Base-by-base conservation (phyloP, 495 filamentous ascomycete genomes). In the Hypoxylon trugodes region DNA sequence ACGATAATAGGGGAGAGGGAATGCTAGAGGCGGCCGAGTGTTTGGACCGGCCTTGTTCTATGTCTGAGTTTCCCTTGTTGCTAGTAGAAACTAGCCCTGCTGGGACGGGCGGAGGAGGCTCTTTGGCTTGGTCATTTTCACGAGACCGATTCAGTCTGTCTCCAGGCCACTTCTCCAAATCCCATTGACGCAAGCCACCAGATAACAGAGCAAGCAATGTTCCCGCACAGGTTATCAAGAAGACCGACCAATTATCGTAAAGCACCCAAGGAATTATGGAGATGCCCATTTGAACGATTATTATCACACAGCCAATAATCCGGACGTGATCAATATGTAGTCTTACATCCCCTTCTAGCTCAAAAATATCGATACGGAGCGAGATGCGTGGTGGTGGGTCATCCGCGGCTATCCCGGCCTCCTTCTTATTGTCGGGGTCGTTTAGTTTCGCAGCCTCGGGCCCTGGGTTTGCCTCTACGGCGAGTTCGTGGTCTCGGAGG, bases 111-210 rank as follows among this genome's bases (percentile, higher is more conserved):
- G n/a, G n/a, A n/a, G n/a, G n/a, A n/a, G n/a, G n/a, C n/a, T n/a
- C n/a, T n/a, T n/a, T n/a, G n/a, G n/a, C n/a, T n/a, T n/a, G n/a
- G n/a, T n/a, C n/a, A n/a, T n/a, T n/a, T n/a, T n/a, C n/a, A n/a
- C n/a, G n/a, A n/a, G n/a, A n/a, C n/a, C n/a, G n/a, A n/a, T n/a
- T n/a, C n/a, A n/a, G n/a, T n/a, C n/a, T n/a, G n/a, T n/a, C n/a
- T n/a, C n/a, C n/a, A n/a, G n/a, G n/a, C 77, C 78, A 81, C 63
- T 82, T 84, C 71, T 86, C 83, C n/a, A 64, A 47, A 22, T 50
- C 63, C 82, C 80, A 86, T 49, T 86, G 81, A 4, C 73, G 73
- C 12, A 83, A 46, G 1, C 57, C 38, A 0, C 76, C 81, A 0
- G 72, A 66, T 1, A 64, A 35, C 13, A 76, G 70, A 3, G 75